Base-by-base conservation (phyloP, 805 yeast species). In the Kluyveromyces lactis region DNA sequence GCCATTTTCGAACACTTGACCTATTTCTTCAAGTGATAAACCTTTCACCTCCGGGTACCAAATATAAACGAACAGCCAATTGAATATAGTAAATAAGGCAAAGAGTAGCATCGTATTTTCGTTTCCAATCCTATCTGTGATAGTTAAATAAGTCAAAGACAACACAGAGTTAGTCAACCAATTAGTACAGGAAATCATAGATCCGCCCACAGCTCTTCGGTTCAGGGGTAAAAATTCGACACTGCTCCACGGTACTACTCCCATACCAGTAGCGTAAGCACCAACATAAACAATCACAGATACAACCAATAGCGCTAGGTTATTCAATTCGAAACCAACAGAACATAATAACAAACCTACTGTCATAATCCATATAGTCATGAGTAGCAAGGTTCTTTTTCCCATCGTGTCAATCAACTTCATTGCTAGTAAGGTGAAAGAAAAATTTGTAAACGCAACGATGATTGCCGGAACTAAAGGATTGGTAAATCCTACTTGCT, bases 401-500 rank as follows among this genome's bases (percentile, higher is more conserved):
- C 84, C 84, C 42, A 72, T 49, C 30, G 56, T 54, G 48, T 77
- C 83, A 39, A 77, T 69, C 26, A 64, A 64, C 31, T 49, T 60
- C 44, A 76, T 62, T 9, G 79, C 77, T 12, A 72, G 67, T 40
- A 73, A 67, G 1, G 81, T 77, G 34, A 77, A 75, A 3, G 62
- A 46, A 47, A 76, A 75, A 52, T 77, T 77, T 18, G 76, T 73
- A 13, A 68, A 52, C 39, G 81, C 79, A 34, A 77, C 67, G 17
- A 71, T 52, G 19, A 75, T 72, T 6, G 80, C 74, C 3, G 79
- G 75, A 31, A 69, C 53, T 50, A 77, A 64, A n/a, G 81, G 77
- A 51, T 75, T 72, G 8, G 62, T 50, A 46, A 72, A 60, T 3
- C 78, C 76, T 16, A 74, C 67, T 16, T 70, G 66, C 39, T 68